Conservation (phyloP, 2,329 filamentous ascomycete species). For the Tolypocladium album region DNA sequence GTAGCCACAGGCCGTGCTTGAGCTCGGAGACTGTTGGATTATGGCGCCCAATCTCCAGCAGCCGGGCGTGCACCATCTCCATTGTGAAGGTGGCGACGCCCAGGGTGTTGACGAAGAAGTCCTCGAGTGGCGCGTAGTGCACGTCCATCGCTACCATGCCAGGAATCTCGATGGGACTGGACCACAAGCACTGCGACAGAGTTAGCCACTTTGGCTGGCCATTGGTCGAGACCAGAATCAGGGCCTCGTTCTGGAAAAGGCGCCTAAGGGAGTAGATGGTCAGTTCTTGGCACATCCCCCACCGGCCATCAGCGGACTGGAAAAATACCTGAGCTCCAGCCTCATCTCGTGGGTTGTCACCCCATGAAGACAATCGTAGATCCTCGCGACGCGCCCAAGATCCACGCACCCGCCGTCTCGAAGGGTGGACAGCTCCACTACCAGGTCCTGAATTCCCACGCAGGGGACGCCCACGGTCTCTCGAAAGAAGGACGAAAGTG, state of each 20-base stretch:
- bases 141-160: slow-evolving; percentile 15
- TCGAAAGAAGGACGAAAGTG: slow-evolving; percentile 1
- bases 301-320: too few species aligned
- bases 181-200: slow-evolving; percentile 21
- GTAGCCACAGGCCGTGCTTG: slow-evolving; percentile 17
- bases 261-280: background rate
- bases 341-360: background rate
- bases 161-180: slow-evolving; percentile 15
- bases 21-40: slow-evolving; percentile 8
- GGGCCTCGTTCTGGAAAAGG: slow-evolving; percentile 3
- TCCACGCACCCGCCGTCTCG: slow-evolving; percentile 1
- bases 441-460: background rate
- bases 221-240: slow-evolving; percentile 4
- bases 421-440: background rate
- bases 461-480: slow-evolving; percentile 1
- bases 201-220: slow-evolving; percentile 14
- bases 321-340: background rate
- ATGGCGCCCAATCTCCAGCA: slow-evolving; percentile 10
- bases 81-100: slow-evolving; percentile 17
- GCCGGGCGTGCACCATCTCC: slow-evolving; percentile 18
- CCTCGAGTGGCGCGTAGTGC: slow-evolving; percentile 15
- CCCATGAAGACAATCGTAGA: background rate
- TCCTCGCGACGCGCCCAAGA: background rate
- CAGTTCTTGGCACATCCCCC: background rate
- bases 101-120: slow-evolving; percentile 18